Base-by-base conservation (phyloP, 1,284 basidiomycete genomes). In the Cryptococcus neoformans region DNA sequence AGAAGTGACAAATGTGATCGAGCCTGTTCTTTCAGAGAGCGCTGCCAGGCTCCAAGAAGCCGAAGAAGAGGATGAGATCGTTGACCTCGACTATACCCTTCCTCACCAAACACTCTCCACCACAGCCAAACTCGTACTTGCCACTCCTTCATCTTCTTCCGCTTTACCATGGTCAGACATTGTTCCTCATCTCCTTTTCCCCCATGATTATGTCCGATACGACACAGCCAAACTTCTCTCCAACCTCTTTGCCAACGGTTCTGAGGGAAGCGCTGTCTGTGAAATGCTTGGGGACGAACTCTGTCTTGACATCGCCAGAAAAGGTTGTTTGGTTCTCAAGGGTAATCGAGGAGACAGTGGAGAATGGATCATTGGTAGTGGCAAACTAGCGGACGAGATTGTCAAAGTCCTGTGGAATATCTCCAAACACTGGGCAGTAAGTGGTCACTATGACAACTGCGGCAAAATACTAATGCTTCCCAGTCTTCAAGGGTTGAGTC, bases 341-440 rank as follows among this genome's bases (percentile, higher is more conserved):
- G 92, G 92, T 66, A 57, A 54, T 37, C 65, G 67, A 55, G 53
- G 47, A 10, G 61, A 54, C 4, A 70, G 72, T 34, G 73, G 73
- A 8, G 64, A 65, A 44, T 52, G 53, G 35, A 58, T 68, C 9
- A 61, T 72, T 11, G 78, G 98, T 42, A 90, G 93, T 65, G 86
- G 87, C 42, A 76, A 83, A 4, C 80, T 95, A 14, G 83, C 87
- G 54, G 77, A 96, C 61, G 92, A 98, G 77, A 80, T 92, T 12
- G 92, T 97, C 69, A 98, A 97, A 81, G 93, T 98, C 64, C 76
- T 99, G 12, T 92, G 96, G 69, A 96, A 89, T 70, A 80, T 96
- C 37, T 90, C 89, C 36, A 92, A 91, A 76, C 87, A 86, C 74
- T 94, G 93, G 78, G 83, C 79, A n/a, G 72, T 73, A 46, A 70